A percentile compares a stretch with the other conserved stretches of the same genome.
phyloP scores from a whole-genome alignment of 2,329 filamentous ascomycete species.

The Exophiala dermatitidis region DNA sequence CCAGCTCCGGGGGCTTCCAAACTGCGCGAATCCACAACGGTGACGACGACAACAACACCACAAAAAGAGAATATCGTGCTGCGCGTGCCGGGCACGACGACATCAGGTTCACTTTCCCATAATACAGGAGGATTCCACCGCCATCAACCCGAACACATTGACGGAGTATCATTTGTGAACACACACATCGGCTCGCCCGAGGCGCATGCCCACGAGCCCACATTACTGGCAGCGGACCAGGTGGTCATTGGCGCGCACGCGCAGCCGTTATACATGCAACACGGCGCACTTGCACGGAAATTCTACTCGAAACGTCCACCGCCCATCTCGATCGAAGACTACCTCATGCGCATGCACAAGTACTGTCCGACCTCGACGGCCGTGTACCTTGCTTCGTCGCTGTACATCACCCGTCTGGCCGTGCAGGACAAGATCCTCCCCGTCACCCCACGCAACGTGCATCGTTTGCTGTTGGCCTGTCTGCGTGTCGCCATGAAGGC shows the following conservation, averaged over 20 bases:
- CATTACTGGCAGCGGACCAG: conserved; percentile 32
- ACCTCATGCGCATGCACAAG: conserved; percentile 75
- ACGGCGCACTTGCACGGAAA: conserved; percentile 78
- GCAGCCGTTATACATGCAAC: conserved; percentile 68
- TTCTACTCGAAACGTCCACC: conserved; percentile 89
- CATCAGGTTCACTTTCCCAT: conserved; percentile 24
- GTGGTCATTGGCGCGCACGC: conserved; percentile 54
- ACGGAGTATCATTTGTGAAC: conserved; percentile 31
- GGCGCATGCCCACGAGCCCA: conserved; percentile 44
- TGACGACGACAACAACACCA: conserved; percentile 18
- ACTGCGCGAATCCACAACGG: conserved; percentile 13
- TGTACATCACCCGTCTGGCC: conserved; percentile 78
- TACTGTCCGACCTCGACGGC: conserved; percentile 92
- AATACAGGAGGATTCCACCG: conserved; percentile 2
- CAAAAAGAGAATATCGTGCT: conserved; percentile 26
- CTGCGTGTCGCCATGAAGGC: conserved; percentile 88
- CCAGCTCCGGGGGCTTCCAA: conserved; percentile 12
- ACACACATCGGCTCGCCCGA: conserved; percentile 44
- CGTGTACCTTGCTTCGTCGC: conserved; percentile 81
- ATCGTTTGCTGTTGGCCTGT: conserved; percentile 76
- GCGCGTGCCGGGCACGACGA: conserved; percentile 33
- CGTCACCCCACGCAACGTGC: conserved; percentile 75
- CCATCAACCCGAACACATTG: conserved; percentile 33
- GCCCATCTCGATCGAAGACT: conserved; percentile 73
- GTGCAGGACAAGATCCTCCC: conserved; percentile 70